Base-by-base conservation (phyloP, 2,329 filamentous ascomycete genomes). In the Botryotinia narcissicola region DNA sequence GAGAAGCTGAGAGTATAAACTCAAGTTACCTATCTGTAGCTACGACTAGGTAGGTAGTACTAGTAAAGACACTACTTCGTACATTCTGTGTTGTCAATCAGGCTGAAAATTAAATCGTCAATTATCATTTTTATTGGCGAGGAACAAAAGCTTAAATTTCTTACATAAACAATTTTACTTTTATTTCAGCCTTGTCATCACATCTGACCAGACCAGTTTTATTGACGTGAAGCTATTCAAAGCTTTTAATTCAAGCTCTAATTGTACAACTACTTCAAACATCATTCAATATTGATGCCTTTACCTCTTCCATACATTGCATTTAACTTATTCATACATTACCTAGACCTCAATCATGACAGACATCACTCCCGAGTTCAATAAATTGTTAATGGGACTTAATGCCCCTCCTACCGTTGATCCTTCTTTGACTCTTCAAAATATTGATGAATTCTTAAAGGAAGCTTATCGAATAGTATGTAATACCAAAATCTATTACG, bases 381-480 rank as follows among this genome's bases (percentile, higher is more conserved):
- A 93, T 81, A 85, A 90, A 81, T 86, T 92, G 64, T 86, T 95
- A 37, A 87, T 87, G 79, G 84, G 86, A 78, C 88, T 88, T 75
- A 84, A 88, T 82, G 86, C 87, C 62, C 83, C 84, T 42, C 83
- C 85, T 12, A 85, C 87, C 20, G 73, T 77, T 18, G 76, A 78
- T 59, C 77, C 78, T 25, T 76, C 78, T 35, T 72, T 81, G 46
- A 77, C 77, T 73, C 78, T 85, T 67, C 84, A 87, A 76, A 86
- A 83, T 78, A 87, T 96, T 69, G 93, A 98, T 81, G 92, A 92
- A 79, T 99, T 98, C 81, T 85, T 98, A 48, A 94, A 95, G 81
- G 95, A 98, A 83, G 96, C 96, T 71, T 96, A 97, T 83, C 90
- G 92, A 81, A 98, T 98, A 82, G 95, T 97, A 85, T 80, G 87